Conservation (phyloP, 1,284 basidiomycete species). For the Earliella scabrosa region DNA sequence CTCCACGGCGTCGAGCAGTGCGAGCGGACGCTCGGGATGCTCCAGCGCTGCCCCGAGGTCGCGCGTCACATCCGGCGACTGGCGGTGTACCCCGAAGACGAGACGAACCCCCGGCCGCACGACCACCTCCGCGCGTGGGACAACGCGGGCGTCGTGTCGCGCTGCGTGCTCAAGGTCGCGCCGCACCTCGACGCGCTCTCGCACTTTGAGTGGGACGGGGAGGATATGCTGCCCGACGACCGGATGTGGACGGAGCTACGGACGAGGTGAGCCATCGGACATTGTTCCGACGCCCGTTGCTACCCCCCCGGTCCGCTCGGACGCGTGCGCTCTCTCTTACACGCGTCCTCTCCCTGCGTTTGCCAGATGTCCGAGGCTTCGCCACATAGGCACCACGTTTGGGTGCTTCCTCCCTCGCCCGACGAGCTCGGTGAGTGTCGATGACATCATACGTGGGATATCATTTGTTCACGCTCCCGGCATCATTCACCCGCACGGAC, state of each 20-base stretch:
- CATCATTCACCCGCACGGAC: not conserved
- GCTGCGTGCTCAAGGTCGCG: conserved; percentile 42
- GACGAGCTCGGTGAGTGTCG: conserved; percentile 58
- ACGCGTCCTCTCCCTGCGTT: not conserved
- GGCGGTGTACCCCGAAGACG: conserved; percentile 46
- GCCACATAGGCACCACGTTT: conserved; percentile 60
- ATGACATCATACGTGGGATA: conserved; percentile 16
- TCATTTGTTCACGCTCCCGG: not conserved
- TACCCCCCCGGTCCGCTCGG: not conserved
- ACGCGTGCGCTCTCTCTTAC: too few relatives aligned
- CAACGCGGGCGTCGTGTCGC: conserved; percentile 31
- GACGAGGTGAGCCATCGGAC: conserved; percentile 47
- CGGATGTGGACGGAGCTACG: conserved; percentile 77
- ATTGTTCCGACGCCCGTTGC: not conserved
- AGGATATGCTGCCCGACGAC: conserved; percentile 65
- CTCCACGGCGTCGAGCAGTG: conserved; percentile 62
- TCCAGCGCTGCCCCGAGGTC: conserved; percentile 52
- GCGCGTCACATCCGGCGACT: conserved; percentile 69
- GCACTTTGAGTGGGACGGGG: conserved; percentile 70
- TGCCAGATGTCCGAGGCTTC: conserved; percentile 62
- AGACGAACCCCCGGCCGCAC: conserved; percentile 7
- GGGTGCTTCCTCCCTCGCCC: conserved; percentile 59
- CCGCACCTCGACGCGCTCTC: conserved; percentile 61
- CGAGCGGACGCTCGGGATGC: conserved; percentile 63
- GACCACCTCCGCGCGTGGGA: conserved; percentile 26